Evolutionary conservation across 306 rosid species (phyloP), one percentile per base, ranked within the genome.

Genomic region (Neltuma alba): DNA sequence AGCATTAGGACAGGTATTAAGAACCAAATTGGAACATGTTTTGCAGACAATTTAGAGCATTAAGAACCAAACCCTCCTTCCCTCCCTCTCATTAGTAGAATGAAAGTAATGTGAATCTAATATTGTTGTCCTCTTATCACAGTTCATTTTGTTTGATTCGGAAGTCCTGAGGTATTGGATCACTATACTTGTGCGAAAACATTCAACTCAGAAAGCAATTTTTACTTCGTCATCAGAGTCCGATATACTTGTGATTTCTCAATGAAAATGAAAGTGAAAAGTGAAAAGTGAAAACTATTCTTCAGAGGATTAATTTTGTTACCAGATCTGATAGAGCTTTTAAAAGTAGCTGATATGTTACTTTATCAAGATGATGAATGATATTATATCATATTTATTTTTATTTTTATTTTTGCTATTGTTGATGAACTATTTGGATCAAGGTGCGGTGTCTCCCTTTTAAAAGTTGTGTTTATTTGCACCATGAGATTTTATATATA

Each of bases 1-100:
- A 83, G 97, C 99, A 73, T 82, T 95, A 76, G 98, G 99, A 83
- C 91, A 88, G 97, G 99, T 95, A 90, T 28, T 60, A 62, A n/a
- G n/a, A n/a, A n/a, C n/a, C 62, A 52, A 55, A 70, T 63, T 55
- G 37, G 44, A 74, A 42, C 6, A 11, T 57, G 30, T 27, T 74
- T 65, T 27, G 30, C 64, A 2, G 40, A 45, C 18, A 66, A 23
- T 55, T 13, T 23, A 7, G 41, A 54, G 55, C 77, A 23, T 55
- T 12, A 37, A 5, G 37, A 48, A 55, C 77, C 38, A 25, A 54
- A 70, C 57, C 23, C 57, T 6, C 36, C 48, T 44, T 5, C 61
- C 5, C 14, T 3, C 62, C 3, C 30, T 23, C 12, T 2, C 37
- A n/a, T 34, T 72, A 36, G 25, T 40, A 60, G 76, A 68, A 47